Evolutionary conservation across 768 basidiomycete species (phyloP).

Genomic region (Russula sp.): DNA sequence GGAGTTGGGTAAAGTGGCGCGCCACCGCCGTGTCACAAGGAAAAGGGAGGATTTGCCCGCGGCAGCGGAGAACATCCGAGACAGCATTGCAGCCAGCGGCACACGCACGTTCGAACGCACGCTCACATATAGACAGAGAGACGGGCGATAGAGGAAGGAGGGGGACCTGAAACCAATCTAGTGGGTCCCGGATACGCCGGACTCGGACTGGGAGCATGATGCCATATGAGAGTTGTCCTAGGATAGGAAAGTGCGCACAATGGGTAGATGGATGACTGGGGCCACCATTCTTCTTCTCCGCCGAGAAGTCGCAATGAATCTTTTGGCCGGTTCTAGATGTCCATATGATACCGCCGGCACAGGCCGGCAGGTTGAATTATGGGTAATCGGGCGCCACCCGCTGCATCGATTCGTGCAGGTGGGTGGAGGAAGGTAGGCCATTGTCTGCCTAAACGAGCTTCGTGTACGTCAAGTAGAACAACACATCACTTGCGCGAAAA

Average conservation of each 20-base stretch:
- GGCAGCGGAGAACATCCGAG: background rate
- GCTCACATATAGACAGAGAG: background rate
- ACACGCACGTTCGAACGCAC: background rate
- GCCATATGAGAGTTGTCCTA: background rate
- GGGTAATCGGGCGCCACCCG: background rate
- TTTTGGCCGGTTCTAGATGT: background rate
- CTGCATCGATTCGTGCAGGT: background rate
- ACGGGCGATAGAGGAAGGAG: background rate
- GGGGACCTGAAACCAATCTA: background rate
- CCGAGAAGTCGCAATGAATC: background rate
- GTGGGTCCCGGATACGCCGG: background rate
- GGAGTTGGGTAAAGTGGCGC: background rate
- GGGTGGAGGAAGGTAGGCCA: background rate
- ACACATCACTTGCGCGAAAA: background rate
- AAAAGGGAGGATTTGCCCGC: background rate
- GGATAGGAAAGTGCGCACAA: background rate
- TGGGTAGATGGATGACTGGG: background rate
- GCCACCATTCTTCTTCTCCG: background rate
- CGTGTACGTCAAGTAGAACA: slow-evolving; percentile 2
- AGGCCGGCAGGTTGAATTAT: background rate
- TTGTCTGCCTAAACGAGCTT: background rate
- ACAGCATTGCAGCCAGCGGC: background rate
- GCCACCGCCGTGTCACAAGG: background rate
- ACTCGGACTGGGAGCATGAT: background rate
- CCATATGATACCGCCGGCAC: background rate